Percentiles rank a stretch among this genome's conserved stretches.
These are phyloP conservation scores for Gossypium longicalyx DNA, from an alignment of 345 rosid genomes.

Conservation along the genomic window DNA sequence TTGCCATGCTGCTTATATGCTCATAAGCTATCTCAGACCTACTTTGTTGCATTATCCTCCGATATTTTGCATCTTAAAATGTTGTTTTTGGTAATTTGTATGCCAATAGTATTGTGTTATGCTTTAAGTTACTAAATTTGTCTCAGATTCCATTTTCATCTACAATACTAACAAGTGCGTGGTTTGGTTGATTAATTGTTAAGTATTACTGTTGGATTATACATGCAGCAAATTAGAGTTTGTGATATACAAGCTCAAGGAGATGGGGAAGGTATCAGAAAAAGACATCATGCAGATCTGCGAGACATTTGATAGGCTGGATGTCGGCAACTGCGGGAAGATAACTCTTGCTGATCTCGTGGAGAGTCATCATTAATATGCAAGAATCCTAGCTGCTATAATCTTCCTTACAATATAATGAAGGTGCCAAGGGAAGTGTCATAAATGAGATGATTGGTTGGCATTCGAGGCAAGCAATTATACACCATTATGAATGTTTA, in stretches of 20 bases:
- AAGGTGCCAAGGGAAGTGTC: background rate
- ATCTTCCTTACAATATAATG: background rate
- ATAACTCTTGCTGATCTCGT: background rate
- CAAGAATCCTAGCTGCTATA: background rate
- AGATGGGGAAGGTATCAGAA: background rate
- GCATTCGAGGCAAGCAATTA: background rate
- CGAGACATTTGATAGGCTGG: background rate
- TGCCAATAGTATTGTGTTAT: no score
- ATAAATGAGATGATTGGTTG: background rate
- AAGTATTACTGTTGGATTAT: background rate
- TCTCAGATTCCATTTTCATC: no score
- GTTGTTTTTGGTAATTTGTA: no score
- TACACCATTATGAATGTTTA: background rate
- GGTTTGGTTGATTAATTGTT: background rate
- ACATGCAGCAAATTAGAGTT: background rate
- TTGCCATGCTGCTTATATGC: no score
- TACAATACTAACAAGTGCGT: no score
- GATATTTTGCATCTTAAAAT: no score
- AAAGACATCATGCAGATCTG: background rate
- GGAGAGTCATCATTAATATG: background rate
- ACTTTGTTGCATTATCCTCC: no score
- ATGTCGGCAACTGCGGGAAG: background rate
- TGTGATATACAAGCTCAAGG: background rate
- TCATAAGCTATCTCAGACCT: no score
- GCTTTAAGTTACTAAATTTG: background rate